Evolutionary conservation across 75 land plant species (phyloP), one percentile per base, ranked within the genome.

Genomic region (Adiantum capillusveneris): DNA sequence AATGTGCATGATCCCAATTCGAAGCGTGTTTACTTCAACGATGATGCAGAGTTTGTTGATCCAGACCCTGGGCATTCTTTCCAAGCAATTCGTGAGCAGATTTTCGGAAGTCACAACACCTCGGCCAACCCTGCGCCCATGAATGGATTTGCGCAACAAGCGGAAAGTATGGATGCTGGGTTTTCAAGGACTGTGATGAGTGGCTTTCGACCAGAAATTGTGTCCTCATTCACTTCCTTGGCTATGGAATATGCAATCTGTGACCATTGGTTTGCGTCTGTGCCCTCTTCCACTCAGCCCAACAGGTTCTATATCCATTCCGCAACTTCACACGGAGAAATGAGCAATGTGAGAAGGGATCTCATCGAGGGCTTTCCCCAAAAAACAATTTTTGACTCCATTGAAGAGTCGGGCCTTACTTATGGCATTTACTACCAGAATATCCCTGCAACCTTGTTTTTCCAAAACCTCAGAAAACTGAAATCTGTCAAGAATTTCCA

Each of bases 181-280:
- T 72, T 85, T 74, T 43, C 81, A 22, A 64, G 59, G 28, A 80
- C 74, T 48, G 91, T 90, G 19, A 94, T 94, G 98, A 78, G 86
- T 69, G 96, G 87, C 31, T 94, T 94, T 72, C 68, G 80, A 56
- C 88, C 98, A 16, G 78, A 68, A 22, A 31, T 50, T 3, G 51
- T 94, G 2, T 91, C 99, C 42, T 74, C 83, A 11, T 95, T 75
- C 64, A 63, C 82, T 19, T 75, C 76, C 44, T 65, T 95, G 29
- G 99, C 92, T 19, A 56, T 74, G 66, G 92, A 95, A 70, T 95
- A 81, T 66, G 88, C 88, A 24, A 68, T 90, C 1, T 78, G 79
- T 57, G 96, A 95, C 70, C 79, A 76, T 59, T 95, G 99, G 99
- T 95, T 95, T 64, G 96, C 99, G 2, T 84, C 99, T 50, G 91